These are phyloP conservation scores for Dothistroma septosporum DNA, from an alignment of 2,329 filamentous ascomycete species.

Conservation along the genomic window DNA sequence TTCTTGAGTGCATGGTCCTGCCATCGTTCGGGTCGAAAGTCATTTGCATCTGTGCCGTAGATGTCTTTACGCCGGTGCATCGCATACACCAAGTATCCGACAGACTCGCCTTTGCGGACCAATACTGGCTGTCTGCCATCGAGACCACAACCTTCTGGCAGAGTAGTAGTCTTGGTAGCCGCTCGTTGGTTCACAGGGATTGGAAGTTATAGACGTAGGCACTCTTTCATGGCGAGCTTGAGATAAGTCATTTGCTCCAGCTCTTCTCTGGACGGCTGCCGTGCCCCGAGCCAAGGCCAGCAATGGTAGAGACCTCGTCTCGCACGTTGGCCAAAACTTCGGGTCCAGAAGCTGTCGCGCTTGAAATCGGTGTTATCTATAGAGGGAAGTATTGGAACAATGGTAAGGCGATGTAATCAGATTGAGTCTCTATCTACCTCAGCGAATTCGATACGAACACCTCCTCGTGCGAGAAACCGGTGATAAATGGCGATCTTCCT, in stretches of 20 bases:
- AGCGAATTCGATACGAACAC: no score
- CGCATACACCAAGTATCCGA: conserved; percentile 26
- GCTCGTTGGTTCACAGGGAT: conserved; percentile 8
- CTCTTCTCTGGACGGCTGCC: no score
- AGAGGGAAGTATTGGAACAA: no score
- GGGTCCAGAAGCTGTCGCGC: no score
- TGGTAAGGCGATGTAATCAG: no score
- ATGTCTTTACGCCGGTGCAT: conserved; percentile 13
- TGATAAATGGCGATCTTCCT: no score
- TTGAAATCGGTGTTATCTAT: no score
- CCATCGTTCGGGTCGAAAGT: conserved; percentile 8
- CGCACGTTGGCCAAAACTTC: no score
- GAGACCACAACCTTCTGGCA: conserved; percentile 58
- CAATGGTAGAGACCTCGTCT: no score
- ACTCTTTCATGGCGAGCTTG: conserved; percentile 7
- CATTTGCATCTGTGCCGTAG: conserved; percentile 4
- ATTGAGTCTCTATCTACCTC: no score
- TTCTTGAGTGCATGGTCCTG: conserved; percentile 1
- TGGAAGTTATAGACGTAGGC: conserved; percentile 6
- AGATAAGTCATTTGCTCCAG: conserved; percentile 8
- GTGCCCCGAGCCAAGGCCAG: no score
- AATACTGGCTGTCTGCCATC: conserved; percentile 53
- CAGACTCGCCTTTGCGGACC: conserved; percentile 26
- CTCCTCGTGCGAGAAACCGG: no score
- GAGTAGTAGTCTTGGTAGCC: conserved; percentile 60